Evolutionary conservation across 164 flowering plant species (phyloP).

Genomic region (Aristolochia californica): DNA sequence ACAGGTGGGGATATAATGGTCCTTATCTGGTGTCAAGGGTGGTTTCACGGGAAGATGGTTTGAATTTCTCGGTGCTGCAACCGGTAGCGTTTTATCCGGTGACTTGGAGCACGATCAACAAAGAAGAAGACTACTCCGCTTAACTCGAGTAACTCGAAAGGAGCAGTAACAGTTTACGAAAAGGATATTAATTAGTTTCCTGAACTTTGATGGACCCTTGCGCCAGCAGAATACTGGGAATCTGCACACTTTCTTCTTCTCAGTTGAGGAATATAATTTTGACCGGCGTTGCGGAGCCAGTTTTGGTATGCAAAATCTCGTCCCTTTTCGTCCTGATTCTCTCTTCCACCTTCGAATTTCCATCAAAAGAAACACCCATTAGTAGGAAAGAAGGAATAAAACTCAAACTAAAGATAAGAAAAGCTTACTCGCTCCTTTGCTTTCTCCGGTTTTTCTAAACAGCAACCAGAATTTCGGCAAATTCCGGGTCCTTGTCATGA

Average conservation of each 20-base stretch:
- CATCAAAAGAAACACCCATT: neutral
- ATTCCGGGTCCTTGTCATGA: slow-evolving; percentile 78
- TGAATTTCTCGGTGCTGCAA: slow-evolving; percentile 55
- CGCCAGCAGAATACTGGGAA: too few relatives aligned
- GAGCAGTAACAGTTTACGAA: too few relatives aligned
- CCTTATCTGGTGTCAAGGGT: slow-evolving; percentile 93
- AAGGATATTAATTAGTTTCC: too few relatives aligned
- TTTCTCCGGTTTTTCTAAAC: slow-evolving; percentile 63
- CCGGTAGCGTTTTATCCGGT: slow-evolving; percentile 80
- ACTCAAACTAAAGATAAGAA: neutral
- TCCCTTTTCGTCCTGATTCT: slow-evolving; percentile 72
- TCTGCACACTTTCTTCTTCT: too few relatives aligned
- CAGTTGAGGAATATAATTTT: slow-evolving; percentile 76
- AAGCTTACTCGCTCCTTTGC: slow-evolving; percentile 55
- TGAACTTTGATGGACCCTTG: too few relatives aligned
- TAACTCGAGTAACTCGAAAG: too few relatives aligned
- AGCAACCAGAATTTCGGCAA: slow-evolving; percentile 67
- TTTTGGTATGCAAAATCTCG: slow-evolving; percentile 74
- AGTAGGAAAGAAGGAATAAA: neutral
- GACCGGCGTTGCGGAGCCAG: slow-evolving; percentile 69
- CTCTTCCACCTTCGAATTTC: slow-evolving; percentile 54
- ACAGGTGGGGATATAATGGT: slow-evolving; percentile 96
- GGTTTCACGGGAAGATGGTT: slow-evolving; percentile 45
- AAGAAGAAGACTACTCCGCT: too few relatives aligned
- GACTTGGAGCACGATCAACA: slow-evolving; percentile 65